These are phyloP conservation scores for Pseudopithomyces maydicus DNA, from an alignment of 2,329 filamentous ascomycete genomes.

Conservation along the genomic window DNA sequence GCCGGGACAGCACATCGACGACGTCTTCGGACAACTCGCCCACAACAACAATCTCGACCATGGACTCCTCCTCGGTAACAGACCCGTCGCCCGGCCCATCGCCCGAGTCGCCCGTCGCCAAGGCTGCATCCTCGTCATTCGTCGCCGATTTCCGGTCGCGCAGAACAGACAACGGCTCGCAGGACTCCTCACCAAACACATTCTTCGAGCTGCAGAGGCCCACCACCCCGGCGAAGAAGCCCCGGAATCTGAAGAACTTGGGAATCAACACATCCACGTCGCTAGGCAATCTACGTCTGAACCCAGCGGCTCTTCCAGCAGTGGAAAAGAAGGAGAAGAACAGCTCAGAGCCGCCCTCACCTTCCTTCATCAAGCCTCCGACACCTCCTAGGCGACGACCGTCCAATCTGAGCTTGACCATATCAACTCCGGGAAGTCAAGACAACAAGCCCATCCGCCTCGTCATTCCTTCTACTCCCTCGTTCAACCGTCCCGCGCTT, in stretches of 20 bases:
- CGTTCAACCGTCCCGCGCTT: slow-evolving; percentile 55
- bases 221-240: slow-evolving; percentile 65
- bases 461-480: slow-evolving; percentile 63
- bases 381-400: slow-evolving; percentile 73
- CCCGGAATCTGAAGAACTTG: slow-evolving; percentile 83
- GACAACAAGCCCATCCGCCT: slow-evolving; percentile 62
- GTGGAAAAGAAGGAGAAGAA: slow-evolving; percentile 53
- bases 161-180: slow-evolving; percentile 40
- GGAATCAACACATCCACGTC: slow-evolving; percentile 71
- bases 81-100: slow-evolving; percentile 89
- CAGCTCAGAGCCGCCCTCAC: slow-evolving; percentile 70
- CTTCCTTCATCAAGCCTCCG: slow-evolving; percentile 79
- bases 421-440: slow-evolving; percentile 66
- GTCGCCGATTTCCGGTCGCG: slow-evolving; percentile 58
- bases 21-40: slow-evolving; percentile 94
- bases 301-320: slow-evolving; percentile 56
- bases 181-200: slow-evolving; percentile 55
- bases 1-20: slow-evolving; percentile 78
- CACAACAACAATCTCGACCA: slow-evolving; percentile 89
- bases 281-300: slow-evolving; percentile 51
- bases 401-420: slow-evolving; percentile 75
- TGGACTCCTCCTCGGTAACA: slow-evolving; percentile 86
- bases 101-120: slow-evolving; percentile 82
- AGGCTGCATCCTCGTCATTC: slow-evolving; percentile 73
- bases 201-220: slow-evolving; percentile 58